Base-by-base conservation (phyloP, 2,329 filamentous ascomycete genomes). In the Neurospora crassa region DNA sequence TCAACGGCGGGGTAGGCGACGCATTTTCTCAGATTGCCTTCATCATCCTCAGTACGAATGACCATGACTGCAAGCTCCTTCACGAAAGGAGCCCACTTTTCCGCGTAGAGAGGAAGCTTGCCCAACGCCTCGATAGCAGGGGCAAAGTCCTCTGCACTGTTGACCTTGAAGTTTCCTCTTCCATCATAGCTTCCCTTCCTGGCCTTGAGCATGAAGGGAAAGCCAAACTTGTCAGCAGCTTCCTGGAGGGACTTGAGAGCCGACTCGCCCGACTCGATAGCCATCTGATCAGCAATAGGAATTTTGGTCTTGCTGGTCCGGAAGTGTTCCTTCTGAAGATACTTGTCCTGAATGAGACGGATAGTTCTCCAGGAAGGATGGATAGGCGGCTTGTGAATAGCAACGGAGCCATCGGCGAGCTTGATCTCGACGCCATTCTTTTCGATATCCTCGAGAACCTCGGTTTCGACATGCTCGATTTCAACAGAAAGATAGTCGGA, bases 41-140 rank as follows among this genome's bases (percentile, higher is more conserved):
- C 79, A 67, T 84, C 82, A 75, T 96, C 90, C 78, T 94, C 92
- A 0, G 92, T 97, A 78, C 97, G 92, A 71, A 98, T 89, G 10
- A 97, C 95, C 90, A 98, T 97, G 75, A 97, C 94, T 5, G 96
- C 92, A 70, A 98, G 84, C 82, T 98, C 95, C 82, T 91, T 90
- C 76, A 87, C 87, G 81, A 97, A 98, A 29, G 92, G 87, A 14
- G 92, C 91, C 88, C 92, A 97, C 80, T 92, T 92, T 83, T 98
- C 95, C 0, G 93, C 94, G 78, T 97, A 98, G 59, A 97, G 84
- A 2, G 90, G 88, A 24, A 92, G 83, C 18, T 87, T 87, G 59
- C 89, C 89, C 68, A 98, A 86, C 1, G 89, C 88, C 71, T 90
- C 82, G 24, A 92, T 83, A 0, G 93, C 94, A n/a, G 84, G 84